These are phyloP conservation scores for Penicillium soppii DNA, from an alignment of 495 filamentous ascomycete species.

Conservation along the genomic window DNA sequence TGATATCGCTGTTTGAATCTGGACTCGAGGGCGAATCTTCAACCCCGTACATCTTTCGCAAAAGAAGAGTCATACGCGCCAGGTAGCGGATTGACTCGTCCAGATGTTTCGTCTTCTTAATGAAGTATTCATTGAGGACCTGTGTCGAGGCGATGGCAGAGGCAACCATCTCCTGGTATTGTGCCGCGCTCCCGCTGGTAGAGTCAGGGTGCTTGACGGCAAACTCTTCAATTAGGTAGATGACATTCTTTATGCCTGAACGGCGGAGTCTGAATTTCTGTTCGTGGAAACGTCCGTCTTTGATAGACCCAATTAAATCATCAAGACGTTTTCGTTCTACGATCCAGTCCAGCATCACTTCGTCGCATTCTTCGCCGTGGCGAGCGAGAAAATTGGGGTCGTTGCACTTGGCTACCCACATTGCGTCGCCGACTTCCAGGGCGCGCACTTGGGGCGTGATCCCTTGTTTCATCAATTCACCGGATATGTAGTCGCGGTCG, in stretches of 20 bases:
- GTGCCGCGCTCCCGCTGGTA: conserved; percentile 34
- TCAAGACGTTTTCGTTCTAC: conserved; percentile 82
- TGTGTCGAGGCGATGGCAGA: conserved; percentile 79
- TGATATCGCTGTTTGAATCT: conserved; percentile 5
- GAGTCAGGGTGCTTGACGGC: conserved; percentile 45
- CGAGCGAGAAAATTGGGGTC: conserved; percentile 55
- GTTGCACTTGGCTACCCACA: conserved; percentile 77
- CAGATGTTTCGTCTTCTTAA: conserved; percentile 72
- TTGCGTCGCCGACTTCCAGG: conserved; percentile 71
- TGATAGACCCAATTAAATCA: conserved; percentile 76
- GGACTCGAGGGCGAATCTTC: conserved; percentile 24
- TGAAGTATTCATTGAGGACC: conserved; percentile 78
- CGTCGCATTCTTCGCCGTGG: conserved; percentile 65
- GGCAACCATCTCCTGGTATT: conserved; percentile 63
- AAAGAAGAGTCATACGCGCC: conserved; percentile 67
- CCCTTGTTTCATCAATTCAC: conserved; percentile 66
- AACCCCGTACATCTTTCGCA: conserved; percentile 64
- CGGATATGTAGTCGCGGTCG: conserved; percentile 76
- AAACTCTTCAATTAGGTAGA: conserved; percentile 81
- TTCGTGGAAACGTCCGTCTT: conserved; percentile 80
- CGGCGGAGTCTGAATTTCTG: conserved; percentile 79
- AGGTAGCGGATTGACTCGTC: conserved; percentile 83
- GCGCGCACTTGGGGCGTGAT: conserved; percentile 63
- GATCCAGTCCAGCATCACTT: conserved; percentile 76
- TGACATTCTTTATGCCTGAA: conserved; percentile 70